Evolutionary conservation across 148 eudicot genomes (phyloP).

Genomic region (Gaultheria prostrata): DNA sequence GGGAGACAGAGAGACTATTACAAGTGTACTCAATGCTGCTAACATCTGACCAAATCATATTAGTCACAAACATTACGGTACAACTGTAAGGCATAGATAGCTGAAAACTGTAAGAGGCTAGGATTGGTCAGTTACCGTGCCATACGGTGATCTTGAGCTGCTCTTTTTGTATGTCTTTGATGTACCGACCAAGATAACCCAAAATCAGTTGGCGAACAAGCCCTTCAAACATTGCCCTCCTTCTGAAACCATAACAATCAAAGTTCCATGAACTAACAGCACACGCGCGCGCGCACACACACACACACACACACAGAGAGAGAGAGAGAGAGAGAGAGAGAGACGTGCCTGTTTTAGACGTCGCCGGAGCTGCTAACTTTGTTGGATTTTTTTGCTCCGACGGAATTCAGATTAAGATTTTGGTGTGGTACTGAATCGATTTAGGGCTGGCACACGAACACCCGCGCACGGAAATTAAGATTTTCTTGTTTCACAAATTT

Average conservation of each 20-base stretch:
- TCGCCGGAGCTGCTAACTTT: background rate
- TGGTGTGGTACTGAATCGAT: background rate
- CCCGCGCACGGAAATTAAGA: background rate
- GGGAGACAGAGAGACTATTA: background rate
- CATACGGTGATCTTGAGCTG: constrained; percentile 89
- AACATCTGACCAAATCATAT: background rate
- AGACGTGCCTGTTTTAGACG: background rate
- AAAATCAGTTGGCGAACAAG: constrained; percentile 68
- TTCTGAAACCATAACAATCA: background rate
- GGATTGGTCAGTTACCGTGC: constrained; percentile 45
- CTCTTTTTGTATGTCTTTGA: constrained; percentile 85
- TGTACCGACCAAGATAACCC: constrained; percentile 82
- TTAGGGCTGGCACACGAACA: background rate
- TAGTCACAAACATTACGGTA: background rate
- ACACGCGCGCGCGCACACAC: no score
- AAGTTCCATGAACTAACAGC: background rate
- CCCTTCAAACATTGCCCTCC: constrained; percentile 77
- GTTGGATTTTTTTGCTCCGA: background rate
- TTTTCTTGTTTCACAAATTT: background rate
- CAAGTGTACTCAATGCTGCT: background rate
- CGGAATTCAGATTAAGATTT: background rate
- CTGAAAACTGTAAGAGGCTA: no score
- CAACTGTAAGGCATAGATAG: background rate
- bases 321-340: background rate
- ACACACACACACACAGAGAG: no score